phyloP scores from a whole-genome alignment of 2,329 filamentous ascomycete genomes.

The Taxawa tesnikishii region DNA sequence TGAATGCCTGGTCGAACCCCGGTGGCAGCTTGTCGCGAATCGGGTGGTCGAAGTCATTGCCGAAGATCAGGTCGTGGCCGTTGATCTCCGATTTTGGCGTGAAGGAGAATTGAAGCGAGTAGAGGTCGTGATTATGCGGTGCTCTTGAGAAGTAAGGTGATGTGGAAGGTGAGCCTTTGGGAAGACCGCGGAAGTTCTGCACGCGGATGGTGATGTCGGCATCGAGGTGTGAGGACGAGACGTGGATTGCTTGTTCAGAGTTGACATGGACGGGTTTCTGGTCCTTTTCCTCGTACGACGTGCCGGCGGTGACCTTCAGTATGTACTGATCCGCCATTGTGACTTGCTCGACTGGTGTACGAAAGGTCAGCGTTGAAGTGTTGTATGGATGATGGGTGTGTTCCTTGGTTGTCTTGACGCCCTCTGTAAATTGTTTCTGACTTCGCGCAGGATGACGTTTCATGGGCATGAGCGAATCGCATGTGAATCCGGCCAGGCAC shows the following conservation, averaged over 20 bases:
- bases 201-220: slow-evolving; percentile 65
- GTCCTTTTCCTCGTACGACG: slow-evolving; percentile 57
- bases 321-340: slow-evolving; percentile 64
- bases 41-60: slow-evolving; percentile 88
- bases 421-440: too few relatives aligned
- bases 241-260: slow-evolving; percentile 44
- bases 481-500: too few relatives aligned
- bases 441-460: too few relatives aligned
- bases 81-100: slow-evolving; percentile 55
- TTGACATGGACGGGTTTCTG: slow-evolving; percentile 71
- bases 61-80: slow-evolving; percentile 70
- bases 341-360: too few relatives aligned
- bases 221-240: slow-evolving; percentile 53
- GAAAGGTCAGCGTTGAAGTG: too few relatives aligned
- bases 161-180: slow-evolving; percentile 52
- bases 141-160: slow-evolving; percentile 66
- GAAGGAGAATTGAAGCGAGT: slow-evolving; percentile 72
- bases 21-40: slow-evolving; percentile 78
- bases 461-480: too few relatives aligned
- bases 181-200: slow-evolving; percentile 56
- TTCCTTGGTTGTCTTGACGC: too few relatives aligned
- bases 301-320: slow-evolving; percentile 70
- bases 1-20: slow-evolving; percentile 73
- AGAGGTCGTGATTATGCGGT: slow-evolving; percentile 63
- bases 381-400: too few relatives aligned